Evolutionary conservation across 495 filamentous ascomycete species (phyloP), one percentile per base, ranked within the genome.

Genomic region (Rhizodiscina lignyota): DNA sequence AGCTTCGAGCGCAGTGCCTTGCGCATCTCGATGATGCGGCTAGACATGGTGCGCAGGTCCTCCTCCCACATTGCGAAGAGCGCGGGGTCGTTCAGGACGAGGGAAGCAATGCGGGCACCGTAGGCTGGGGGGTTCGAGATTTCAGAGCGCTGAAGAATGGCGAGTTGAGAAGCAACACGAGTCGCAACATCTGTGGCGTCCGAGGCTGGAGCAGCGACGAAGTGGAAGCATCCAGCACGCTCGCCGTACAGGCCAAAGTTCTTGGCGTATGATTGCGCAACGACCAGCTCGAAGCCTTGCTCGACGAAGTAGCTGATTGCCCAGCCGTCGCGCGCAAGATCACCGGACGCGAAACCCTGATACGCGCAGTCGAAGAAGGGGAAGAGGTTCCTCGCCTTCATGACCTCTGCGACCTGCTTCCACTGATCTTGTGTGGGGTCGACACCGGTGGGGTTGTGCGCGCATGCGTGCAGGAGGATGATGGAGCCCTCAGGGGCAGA

Each of bases 351-450:
- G 56, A 99, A 99, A 32, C 89, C 89, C 55, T 99, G 89, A 64
- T 99, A 99, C 29, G 89, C 89, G 49, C 69, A 79, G 65, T 99
- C 89, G 64, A 99, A 96, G 72, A 96, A 99, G 46, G 89, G 91
- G 67, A 99, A 96, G 58, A 85, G 91, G 27, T 70, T 67, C 56
- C 77, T 81, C 20, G 60, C 51, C 35, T 68, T 66, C 53, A 96
- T 74, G 18, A 94, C 49, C 4, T 64, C 50, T 35, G 85, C 85
- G 40, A 99, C 71, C 47, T 91, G 63, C 51, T 77, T 83, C 89
- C 89, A 99, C 61, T 99, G 89, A 23, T 85, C 84, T 35, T 73
- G 67, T 15, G 89, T 89, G 16, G 83, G 89, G 60, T 99, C 89
- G 35, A 99, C 89, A 39, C 89, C 89, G 11, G 89, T 99, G 17